Evolutionary conservation across 495 filamentous ascomycete genomes (phyloP).

Genomic region (Gamarada debralockiae): DNA sequence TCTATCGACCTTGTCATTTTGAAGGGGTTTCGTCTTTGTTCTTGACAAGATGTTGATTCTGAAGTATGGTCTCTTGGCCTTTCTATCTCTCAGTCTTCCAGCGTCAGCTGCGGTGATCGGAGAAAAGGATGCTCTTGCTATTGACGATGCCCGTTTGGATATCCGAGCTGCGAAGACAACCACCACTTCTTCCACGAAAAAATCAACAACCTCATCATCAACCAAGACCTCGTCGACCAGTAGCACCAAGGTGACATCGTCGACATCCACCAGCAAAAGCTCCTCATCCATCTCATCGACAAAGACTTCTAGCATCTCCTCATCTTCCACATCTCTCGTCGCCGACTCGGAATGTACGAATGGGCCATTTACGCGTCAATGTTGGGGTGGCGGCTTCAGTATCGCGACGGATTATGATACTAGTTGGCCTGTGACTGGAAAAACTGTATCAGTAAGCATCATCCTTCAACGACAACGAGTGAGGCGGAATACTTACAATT

Average conservation of each 20-base stretch:
- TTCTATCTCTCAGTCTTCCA: too few species aligned
- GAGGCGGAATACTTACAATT: background rate
- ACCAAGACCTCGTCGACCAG: conserved; percentile 1
- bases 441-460: too few species aligned
- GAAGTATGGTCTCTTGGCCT: too few species aligned
- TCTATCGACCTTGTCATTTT: too few species aligned
- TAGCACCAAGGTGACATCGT: background rate
- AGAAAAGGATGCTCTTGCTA: background rate
- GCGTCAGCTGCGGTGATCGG: background rate
- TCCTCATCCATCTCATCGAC: background rate
- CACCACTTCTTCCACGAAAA: background rate
- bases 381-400: conserved; percentile 28
- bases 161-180: background rate
- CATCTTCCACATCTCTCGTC: conserved; percentile 1
- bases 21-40: too few species aligned
- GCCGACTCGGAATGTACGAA: conserved; percentile 27
- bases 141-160: background rate
- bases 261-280: background rate
- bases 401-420: conserved; percentile 37
- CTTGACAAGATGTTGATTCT: too few species aligned
- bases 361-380: conserved; percentile 29
- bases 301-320: background rate
- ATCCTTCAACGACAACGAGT: too few species aligned
- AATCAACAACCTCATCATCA: background rate
- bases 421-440: too few species aligned